phyloP scores from a whole-genome alignment of 768 basidiomycete species.

The Rubroboletus pulcherrimus region DNA sequence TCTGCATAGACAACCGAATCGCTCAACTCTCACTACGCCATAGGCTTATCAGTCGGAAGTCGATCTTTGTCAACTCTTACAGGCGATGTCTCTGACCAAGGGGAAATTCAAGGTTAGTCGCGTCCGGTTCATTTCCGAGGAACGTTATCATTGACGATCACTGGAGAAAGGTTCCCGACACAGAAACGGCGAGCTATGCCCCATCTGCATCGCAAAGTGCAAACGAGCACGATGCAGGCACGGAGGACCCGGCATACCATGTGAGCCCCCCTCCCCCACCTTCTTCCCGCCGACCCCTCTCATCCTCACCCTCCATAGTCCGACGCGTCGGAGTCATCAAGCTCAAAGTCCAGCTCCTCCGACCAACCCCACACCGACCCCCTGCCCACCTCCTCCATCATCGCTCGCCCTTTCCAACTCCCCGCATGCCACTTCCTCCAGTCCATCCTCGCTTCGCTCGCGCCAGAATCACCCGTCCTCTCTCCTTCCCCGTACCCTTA shows the following conservation, averaged over 20 bases:
- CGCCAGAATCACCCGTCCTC: conserved; percentile 36
- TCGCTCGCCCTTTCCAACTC: conserved; percentile 10
- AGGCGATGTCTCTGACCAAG: conserved; percentile 47
- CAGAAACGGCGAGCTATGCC: conserved; percentile 18
- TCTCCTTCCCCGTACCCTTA: conserved; percentile 32
- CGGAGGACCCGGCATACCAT: conserved; percentile 43
- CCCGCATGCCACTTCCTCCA: conserved; percentile 64
- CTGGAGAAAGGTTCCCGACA: conserved; percentile 34
- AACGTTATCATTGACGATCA: conserved; percentile 15
- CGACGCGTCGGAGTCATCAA: conserved; percentile 45
- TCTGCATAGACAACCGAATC: background rate
- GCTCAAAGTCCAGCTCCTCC: conserved; percentile 39
- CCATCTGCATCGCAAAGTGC: conserved; percentile 30
- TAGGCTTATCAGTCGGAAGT: conserved; percentile 32
- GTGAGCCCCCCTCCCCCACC: conserved; percentile 24
- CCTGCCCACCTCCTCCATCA: conserved; percentile 15
- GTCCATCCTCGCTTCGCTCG: conserved; percentile 54
- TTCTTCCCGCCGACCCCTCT: background rate
- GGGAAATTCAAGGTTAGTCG: conserved; percentile 30
- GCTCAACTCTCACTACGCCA: background rate
- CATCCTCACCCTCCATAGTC: conserved; percentile 29
- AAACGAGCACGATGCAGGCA: conserved; percentile 41
- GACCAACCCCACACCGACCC: conserved; percentile 16
- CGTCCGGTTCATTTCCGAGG: background rate
- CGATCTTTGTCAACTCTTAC: conserved; percentile 52